phyloP scores from a whole-genome alignment of 352 stramenopile genomes.

The Aphanomyces stellatus region DNA sequence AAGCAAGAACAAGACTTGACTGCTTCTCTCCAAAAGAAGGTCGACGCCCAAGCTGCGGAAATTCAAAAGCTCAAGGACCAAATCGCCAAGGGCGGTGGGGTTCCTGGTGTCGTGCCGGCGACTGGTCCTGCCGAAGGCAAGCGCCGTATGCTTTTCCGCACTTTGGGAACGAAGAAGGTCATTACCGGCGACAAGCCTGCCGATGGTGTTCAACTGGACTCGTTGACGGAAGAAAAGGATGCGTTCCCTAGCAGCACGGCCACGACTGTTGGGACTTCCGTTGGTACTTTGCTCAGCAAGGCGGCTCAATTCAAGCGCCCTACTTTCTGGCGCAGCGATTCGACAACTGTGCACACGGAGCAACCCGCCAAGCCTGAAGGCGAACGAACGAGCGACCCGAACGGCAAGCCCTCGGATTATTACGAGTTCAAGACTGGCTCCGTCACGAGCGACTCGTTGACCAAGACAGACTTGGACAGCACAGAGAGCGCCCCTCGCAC shows the following conservation, averaged over 20 bases:
- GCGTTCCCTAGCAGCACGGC: constrained; percentile 38
- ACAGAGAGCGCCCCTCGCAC: constrained; percentile 36
- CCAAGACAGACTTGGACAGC: constrained; percentile 71
- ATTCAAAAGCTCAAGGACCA: constrained; percentile 63
- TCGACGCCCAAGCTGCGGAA: constrained; percentile 52
- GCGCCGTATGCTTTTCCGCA: constrained; percentile 60
- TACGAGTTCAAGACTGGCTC: constrained; percentile 34
- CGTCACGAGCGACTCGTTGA: constrained; percentile 31
- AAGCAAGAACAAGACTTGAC: constrained; percentile 64
- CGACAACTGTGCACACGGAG: constrained; percentile 11
- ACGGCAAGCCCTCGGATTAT: constrained; percentile 34
- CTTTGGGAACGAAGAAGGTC: constrained; percentile 73
- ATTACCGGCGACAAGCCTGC: constrained; percentile 31
- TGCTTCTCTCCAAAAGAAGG: constrained; percentile 67
- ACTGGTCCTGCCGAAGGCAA: constrained; percentile 28
- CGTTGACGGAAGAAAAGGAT: constrained; percentile 68
- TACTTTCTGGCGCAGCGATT: constrained; percentile 61
- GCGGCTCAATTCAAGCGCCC: constrained; percentile 52
- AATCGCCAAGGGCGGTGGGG: constrained; percentile 11
- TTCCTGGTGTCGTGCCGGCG: constrained; percentile 23
- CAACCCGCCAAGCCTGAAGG: constrained; percentile 30
- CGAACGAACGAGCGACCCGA: constrained; percentile 37
- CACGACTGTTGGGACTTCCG: constrained; percentile 37
- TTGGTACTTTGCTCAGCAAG: constrained; percentile 56
- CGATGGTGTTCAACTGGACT: constrained; percentile 57